Percentiles rank a stretch among this genome's conserved stretches.
Evolutionary conservation across 225 moss, liverwort and hornwort genomes (phyloP).

Genomic region (Takakia lepidozioides): DNA sequence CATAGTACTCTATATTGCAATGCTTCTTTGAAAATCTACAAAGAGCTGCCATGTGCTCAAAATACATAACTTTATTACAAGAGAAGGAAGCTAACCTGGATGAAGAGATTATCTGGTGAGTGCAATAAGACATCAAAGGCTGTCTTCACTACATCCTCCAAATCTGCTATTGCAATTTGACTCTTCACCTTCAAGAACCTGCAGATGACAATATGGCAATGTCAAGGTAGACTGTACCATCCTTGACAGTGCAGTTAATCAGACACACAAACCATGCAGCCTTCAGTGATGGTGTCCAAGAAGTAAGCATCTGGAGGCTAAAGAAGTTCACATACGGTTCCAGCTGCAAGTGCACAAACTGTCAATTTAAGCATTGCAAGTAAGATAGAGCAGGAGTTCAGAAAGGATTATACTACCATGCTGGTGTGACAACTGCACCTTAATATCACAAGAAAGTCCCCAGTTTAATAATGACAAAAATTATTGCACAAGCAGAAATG

Average conservation of each 20-base stretch:
- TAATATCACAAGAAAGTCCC: no score
- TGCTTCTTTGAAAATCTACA: no score
- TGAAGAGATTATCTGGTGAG: constrained; percentile 64
- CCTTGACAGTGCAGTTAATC: no score
- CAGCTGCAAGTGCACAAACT: neutral
- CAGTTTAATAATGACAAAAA: no score
- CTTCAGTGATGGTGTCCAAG: neutral
- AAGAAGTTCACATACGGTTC: neutral
- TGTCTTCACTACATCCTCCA: constrained; percentile 68
- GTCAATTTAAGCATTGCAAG: neutral
- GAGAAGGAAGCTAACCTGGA: constrained; percentile 50
- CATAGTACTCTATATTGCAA: neutral
- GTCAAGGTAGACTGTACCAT: neutral
- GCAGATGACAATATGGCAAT: constrained; percentile 12
- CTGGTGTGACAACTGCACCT: no score
- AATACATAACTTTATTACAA: neutral
- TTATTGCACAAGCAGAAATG: no score
- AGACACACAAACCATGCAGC: no score
- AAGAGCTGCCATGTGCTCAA: neutral
- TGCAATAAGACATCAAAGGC: constrained; percentile 70
- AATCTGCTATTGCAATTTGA: constrained; percentile 61
- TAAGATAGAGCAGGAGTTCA: neutral
- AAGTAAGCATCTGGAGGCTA: neutral
- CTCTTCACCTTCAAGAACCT: constrained; percentile 84
- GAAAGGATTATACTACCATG: no score